These are phyloP conservation scores for Xylaria sp. DNA, from an alignment of 2,329 filamentous ascomycete genomes.

Conservation along the genomic window DNA sequence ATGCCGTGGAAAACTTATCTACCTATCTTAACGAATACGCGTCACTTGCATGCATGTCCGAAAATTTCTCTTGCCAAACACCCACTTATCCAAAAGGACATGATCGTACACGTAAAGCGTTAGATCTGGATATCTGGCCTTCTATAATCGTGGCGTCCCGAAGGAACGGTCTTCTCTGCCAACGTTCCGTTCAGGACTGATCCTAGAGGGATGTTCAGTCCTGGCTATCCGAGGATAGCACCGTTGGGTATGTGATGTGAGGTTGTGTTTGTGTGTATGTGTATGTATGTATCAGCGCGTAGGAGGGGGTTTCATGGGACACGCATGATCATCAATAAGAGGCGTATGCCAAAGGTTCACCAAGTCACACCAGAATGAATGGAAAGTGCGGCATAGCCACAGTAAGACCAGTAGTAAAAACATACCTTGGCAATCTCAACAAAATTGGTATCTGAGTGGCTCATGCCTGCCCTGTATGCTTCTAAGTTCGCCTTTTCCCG, in stretches of 20 bases:
- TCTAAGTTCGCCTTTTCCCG: slow-evolving; percentile 25
- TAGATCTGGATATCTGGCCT: slow-evolving; percentile 42
- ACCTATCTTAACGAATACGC: neutral
- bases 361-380: slow-evolving; percentile 1
- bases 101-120: slow-evolving; percentile 27
- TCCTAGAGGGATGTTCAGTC: slow-evolving; percentile 70
- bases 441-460: slow-evolving; percentile 38
- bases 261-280: too few species aligned
- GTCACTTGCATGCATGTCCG: slow-evolving; percentile 38
- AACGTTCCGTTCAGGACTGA: slow-evolving; percentile 82
- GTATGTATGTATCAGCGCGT: too few species aligned
- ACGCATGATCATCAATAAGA: neutral
- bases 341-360: slow-evolving; percentile 21
- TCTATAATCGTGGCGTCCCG: slow-evolving; percentile 43
- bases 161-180: slow-evolving; percentile 61
- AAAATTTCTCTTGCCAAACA: slow-evolving; percentile 48
- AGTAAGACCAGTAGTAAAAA: slow-evolving; percentile 15
- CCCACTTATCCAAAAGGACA: slow-evolving; percentile 37
- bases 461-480: slow-evolving; percentile 32
- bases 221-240: slow-evolving; percentile 78
- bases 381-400: neutral
- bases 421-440: slow-evolving; percentile 37
- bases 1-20: too few species aligned
- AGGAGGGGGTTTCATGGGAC: too few species aligned
- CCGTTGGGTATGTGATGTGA: slow-evolving; percentile 61